Evolutionary conservation across 2,329 filamentous ascomycete species (phyloP), one percentile per base, ranked within the genome.

Genomic region (Ophiostoma tasmaniense): DNA sequence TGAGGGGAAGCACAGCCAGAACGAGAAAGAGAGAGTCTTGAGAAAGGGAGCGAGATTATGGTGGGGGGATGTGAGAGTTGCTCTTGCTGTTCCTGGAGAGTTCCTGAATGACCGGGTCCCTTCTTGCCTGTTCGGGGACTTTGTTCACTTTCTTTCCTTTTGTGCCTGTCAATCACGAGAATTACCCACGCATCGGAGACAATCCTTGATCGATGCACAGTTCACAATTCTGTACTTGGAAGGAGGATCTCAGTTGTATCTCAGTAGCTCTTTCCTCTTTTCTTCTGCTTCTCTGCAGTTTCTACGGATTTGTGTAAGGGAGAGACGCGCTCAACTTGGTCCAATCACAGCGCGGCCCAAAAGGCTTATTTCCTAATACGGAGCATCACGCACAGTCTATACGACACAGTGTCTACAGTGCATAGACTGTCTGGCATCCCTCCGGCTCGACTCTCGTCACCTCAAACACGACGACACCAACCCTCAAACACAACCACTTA

Each of bases 71-170:
- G 59, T 14, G 28, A 62, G 28, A 37, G 61, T 64, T 20, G 61
- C 61, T 64, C 61, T 11, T 64, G 10, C 61, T 64, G 61, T 64
- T 64, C 59, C 59, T 62, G 59, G 59, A 55, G 13, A 22, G 61
- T 64, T 64, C 59, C 59, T 62, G 59, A 30, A 55, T 25, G 50
- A 7, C 22, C 50, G 11, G n/a, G 50, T 11, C 50, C 50, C 50
- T 55, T 55, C 50, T 55, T 33, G 20, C 59, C 30, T 33, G 20
- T 62, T 35, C 59, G 11, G 30, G 30, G 10, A 10, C 55, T 62
- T 1, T 33, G 13, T 11, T 33, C 55, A 7, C 28, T 20, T 33
- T 61, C 28, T 8, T 61, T 61, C 55, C 55, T 33, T 61, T 20
- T 61, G 25, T 28, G 6, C 59, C 59, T 62, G 59, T 62, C 59